phyloP scores from a whole-genome alignment of 2,329 filamentous ascomycete genomes.

The Aspergillus sp. region DNA sequence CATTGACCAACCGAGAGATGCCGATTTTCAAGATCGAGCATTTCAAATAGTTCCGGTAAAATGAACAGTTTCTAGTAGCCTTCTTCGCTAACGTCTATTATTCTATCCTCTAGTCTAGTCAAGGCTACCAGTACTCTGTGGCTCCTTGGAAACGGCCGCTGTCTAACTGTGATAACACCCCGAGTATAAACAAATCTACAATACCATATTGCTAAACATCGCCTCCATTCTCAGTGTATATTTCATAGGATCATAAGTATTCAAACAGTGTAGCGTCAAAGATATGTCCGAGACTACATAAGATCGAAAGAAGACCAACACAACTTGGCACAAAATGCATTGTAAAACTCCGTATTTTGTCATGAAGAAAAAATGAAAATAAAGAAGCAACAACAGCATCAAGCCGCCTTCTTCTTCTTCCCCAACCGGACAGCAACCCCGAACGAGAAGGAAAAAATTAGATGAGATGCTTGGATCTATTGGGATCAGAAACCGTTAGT shows the following conservation, averaged over 20 bases:
- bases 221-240: constrained; percentile 1
- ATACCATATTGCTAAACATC: constrained; percentile 2
- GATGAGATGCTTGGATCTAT: constrained; percentile 68
- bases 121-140: background rate
- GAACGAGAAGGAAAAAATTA: constrained; percentile 34
- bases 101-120: too few relatives aligned
- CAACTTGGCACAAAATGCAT: constrained; percentile 19
- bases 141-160: background rate
- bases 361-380: background rate
- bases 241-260: constrained; percentile 22
- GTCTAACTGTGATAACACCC: background rate
- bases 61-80: too few relatives aligned
- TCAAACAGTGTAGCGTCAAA: constrained; percentile 20
- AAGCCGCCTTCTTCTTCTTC: constrained; percentile 9
- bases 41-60: background rate
- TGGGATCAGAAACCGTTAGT: constrained; percentile 13
- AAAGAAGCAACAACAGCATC: constrained; percentile 17
- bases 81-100: too few relatives aligned
- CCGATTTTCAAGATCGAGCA: constrained; percentile 10
- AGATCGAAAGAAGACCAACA: constrained; percentile 8
- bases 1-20: constrained; percentile 12
- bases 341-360: constrained; percentile 22
- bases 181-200: background rate
- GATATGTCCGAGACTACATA: constrained; percentile 19
- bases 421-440: constrained; percentile 3